phyloP scores from a whole-genome alignment of 1,284 basidiomycete genomes.

The Cryptococcus depauperatus region DNA sequence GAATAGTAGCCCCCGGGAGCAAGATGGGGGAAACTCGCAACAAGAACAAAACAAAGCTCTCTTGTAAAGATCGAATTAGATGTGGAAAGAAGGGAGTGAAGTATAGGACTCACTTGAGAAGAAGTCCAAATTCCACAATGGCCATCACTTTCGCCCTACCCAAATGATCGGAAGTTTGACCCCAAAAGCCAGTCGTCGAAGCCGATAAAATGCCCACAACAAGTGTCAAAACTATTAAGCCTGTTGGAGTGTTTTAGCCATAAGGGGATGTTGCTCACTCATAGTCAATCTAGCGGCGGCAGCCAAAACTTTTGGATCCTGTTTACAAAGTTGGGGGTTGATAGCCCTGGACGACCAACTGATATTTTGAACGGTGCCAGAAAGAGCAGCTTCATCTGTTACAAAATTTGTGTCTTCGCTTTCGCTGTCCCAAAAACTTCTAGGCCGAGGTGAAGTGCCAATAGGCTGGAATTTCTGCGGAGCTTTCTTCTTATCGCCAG shows the following conservation, averaged over 20 bases:
- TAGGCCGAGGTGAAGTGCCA: not conserved
- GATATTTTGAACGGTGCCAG: not conserved
- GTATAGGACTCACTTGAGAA: constrained; percentile 56
- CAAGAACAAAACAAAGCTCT: constrained; percentile 68
- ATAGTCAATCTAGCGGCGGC: constrained; percentile 60
- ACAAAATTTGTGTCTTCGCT: too few species aligned
- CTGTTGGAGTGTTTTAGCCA: not conserved
- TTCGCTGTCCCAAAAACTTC: not conserved
- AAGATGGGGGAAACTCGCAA: constrained; percentile 59
- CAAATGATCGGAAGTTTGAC: constrained; percentile 66
- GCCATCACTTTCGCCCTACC: constrained; percentile 71
- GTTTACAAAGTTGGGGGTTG: constrained; percentile 51
- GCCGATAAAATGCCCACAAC: constrained; percentile 74
- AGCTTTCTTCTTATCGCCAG: too few species aligned
- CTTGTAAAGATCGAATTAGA: constrained; percentile 43
- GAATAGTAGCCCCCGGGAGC: constrained; percentile 65
- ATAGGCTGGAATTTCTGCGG: not conserved
- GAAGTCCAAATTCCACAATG: constrained; percentile 59
- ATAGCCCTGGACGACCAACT: constrained; percentile 31
- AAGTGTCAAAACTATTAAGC: constrained; percentile 54
- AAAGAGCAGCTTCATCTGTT: not conserved
- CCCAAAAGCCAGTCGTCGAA: constrained; percentile 82
- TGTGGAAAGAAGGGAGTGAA: not conserved
- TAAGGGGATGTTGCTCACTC: constrained; percentile 46
- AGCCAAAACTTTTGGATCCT: constrained; percentile 64